phyloP scores from a whole-genome alignment of 306 rosid species.

The Comarum palustre region DNA sequence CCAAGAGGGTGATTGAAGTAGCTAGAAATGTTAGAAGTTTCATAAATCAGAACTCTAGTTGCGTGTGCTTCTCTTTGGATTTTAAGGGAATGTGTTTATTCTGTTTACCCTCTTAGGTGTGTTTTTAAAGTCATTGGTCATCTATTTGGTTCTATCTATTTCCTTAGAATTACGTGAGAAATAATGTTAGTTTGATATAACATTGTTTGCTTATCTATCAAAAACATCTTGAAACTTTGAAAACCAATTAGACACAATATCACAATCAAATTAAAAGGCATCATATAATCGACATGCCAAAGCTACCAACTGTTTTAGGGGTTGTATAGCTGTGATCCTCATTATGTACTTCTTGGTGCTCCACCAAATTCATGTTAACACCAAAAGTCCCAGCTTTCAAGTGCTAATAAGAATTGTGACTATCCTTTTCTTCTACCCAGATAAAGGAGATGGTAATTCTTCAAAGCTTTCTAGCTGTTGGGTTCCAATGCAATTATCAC shows the following conservation, averaged over 20 bases:
- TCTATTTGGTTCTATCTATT: not conserved
- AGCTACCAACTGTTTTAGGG: not conserved
- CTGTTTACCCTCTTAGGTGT: not conserved
- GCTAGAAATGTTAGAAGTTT: not conserved
- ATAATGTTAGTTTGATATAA: not conserved
- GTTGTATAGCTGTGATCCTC: not conserved
- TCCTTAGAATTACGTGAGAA: not conserved
- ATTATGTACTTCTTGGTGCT: not conserved
- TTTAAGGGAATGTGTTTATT: not conserved
- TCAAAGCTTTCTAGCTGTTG: conserved; percentile 24
- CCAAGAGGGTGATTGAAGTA: too few relatives aligned
- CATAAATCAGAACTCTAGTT: not conserved
- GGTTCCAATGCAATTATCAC: conserved; percentile 15
- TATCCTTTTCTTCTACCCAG: conserved; percentile 1
- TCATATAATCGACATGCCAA: not conserved
- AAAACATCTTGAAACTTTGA: not conserved
- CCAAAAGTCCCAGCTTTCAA: not conserved
- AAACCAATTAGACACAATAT: not conserved
- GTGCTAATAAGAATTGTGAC: conserved; percentile 5
- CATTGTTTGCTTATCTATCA: not conserved
- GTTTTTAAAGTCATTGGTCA: not conserved
- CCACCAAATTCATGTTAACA: not conserved
- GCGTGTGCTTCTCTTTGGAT: not conserved
- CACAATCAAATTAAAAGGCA: not conserved
- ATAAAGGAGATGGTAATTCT: not conserved